These are phyloP conservation scores for Micractinium sp. DNA, from an alignment of 139 green algal species.

Conservation along the genomic window DNA sequence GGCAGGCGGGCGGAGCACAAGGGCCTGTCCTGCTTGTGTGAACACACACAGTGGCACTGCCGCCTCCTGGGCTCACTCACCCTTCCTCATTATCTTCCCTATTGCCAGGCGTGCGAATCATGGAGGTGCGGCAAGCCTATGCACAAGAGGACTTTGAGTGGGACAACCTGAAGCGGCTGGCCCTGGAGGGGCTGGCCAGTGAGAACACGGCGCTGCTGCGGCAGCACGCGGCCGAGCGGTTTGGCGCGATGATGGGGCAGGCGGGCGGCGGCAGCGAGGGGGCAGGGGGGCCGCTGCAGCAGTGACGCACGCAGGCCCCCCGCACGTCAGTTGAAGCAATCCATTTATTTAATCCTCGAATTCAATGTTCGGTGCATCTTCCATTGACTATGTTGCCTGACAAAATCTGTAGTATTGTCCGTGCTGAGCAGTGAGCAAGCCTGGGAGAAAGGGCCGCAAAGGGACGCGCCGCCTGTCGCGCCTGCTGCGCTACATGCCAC, in stretches of 20 bases:
- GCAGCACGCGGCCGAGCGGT: slow-evolving; percentile 43
- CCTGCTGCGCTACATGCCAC: no score
- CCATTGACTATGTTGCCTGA: background rate
- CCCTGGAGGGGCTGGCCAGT: slow-evolving; percentile 46
- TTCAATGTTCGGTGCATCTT: background rate
- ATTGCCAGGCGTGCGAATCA: slow-evolving; percentile 64
- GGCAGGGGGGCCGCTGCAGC: background rate
- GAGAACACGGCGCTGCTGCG: slow-evolving; percentile 65
- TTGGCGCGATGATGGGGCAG: slow-evolving; percentile 14
- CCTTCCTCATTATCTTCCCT: background rate
- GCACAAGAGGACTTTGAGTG: slow-evolving; percentile 85
- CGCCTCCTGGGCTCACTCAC: no score
- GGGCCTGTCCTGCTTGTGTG: background rate
- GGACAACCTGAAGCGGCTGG: slow-evolving; percentile 61
- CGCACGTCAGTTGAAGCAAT: background rate
- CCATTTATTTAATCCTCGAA: background rate
- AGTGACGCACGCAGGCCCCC: background rate
- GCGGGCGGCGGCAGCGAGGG: background rate
- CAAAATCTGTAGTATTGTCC: background rate
- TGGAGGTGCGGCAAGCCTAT: slow-evolving; percentile 83
- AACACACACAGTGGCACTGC: no score
- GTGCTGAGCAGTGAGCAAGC: no score
- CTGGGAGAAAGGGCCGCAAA: no score
- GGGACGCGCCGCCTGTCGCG: no score
- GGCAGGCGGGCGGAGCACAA: background rate